Base-by-base conservation (phyloP, 2,329 filamentous ascomycete species). In the Annulohypoxylon truncatum region DNA sequence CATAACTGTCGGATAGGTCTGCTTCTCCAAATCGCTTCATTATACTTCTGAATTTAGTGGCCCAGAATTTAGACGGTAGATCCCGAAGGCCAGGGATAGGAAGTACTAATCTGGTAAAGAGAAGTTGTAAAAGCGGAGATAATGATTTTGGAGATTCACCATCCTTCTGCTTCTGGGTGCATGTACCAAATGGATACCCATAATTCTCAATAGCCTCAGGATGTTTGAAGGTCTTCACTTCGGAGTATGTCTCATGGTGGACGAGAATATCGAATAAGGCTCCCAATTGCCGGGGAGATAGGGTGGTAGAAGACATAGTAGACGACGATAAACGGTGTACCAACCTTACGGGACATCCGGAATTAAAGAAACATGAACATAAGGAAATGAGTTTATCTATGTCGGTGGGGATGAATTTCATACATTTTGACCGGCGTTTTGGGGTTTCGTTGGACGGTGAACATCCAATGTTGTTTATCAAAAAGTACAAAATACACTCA, bases 1-100 rank as follows among this genome's bases (percentile, higher is more conserved):
- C 92, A 73, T 94, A 95, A 75, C 90, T 93, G 77, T 95, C 92
- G 1, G 90, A 93, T 29, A 95, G 81, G 53, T 92, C 88, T 1
- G 88, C 90, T 29, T 89, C 84, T 7, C 85, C 89, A 57, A 95
- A 80, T 72, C 87, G 83, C 71, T 81, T 79, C 71, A 92, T 81
- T 13, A 93, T 77, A 1, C 84, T 83, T 69, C 87, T 84, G 22
- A 90, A 81, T 46, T 87, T 83, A n/a, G 83, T 81, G 31, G 82
- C 83, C 90, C 90, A 93, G 77, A 92, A 92, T 2, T 87, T 85
- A 1, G 81, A 75, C 0, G 87, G 83, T 2, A 95, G 81, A 64
- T 89, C 85, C 53, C 84, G 83, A 38, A 93, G 77, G 0, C 90
- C 91, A 0, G 92, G 92, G 18, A 93, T 81, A 1, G 84, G 83